Base-by-base conservation (phyloP, 1,139 yeast species). In the Taphrina sp. region DNA sequence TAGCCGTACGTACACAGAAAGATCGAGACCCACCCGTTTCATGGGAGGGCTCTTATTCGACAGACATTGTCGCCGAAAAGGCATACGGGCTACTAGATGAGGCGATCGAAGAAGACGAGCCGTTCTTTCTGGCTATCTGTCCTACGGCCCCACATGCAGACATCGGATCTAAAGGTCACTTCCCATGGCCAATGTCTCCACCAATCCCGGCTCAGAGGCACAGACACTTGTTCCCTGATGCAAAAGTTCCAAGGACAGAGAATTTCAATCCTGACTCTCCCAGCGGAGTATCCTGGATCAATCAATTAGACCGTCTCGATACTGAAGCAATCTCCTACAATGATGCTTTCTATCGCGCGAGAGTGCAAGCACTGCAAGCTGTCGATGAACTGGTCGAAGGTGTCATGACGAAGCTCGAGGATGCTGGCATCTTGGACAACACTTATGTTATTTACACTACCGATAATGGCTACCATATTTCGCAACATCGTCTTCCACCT, bases 271-370 rank as follows among this genome's bases (percentile, higher is more conserved):
- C 58, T 8, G 58, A 55, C 23, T 8, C 10, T 4, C 52, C 56
- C 14, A 39, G 44, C 36, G 56, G 52, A 8, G 58, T 49, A 31
- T 39, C 63, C 22, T 71, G 74, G 75, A 63, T 71, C 26, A 61
- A 67, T 49, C 51, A 59, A 26, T 60, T 72, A n/a, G 72, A 71
- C 61, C 64, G 66, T 64, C 66, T 60, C 39, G 69, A 37, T 23
- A 36, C 29, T 12, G 37, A 49, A 20, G 49, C 31, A 17, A 17
- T 52, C 63, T 68, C 51, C 17, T 60, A 74, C 2, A 63, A 63
- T 3, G 69, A 70, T 43, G 65, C 51, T 26, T 55, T 51, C 23
- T 55, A 55, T 31, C 51, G 58, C 16, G 42, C 44, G 16, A 43
- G 58, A 5, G 14, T 55, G 10, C 43, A 52, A 4, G 45, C 58